Conservation (phyloP, 257 asterid species). For the Fraxinus pennsylvanica region DNA sequence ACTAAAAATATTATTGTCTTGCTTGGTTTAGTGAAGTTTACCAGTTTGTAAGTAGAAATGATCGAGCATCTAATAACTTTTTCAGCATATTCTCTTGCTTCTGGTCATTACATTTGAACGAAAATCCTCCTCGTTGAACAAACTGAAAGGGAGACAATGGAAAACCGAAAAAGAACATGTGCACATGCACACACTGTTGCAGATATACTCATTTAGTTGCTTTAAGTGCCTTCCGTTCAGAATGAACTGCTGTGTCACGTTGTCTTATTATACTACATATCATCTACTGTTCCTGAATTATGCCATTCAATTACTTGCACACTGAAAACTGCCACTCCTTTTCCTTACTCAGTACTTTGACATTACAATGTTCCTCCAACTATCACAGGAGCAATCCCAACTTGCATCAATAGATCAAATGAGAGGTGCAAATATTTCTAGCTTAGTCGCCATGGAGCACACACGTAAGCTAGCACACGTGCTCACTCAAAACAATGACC, state of each 20-base stretch:
- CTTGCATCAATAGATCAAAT: conserved; percentile 67
- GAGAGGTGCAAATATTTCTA: conserved; percentile 57
- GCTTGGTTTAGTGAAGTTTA: conserved; percentile 7
- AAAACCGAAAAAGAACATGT: neutral
- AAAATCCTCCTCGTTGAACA: conserved; percentile 3
- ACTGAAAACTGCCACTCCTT: conserved; percentile 22
- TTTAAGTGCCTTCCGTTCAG: neutral
- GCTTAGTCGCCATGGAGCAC: conserved; percentile 85
- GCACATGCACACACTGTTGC: neutral
- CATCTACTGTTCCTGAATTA: conserved; percentile 17
- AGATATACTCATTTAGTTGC: conserved; percentile 15
- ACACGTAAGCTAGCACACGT: conserved; percentile 90
- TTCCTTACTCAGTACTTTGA: conserved; percentile 10
- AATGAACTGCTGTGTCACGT: neutral
- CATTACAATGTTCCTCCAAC: conserved; percentile 20
- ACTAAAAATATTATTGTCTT: neutral
- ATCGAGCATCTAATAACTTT: conserved; percentile 9
- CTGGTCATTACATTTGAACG: conserved; percentile 13
- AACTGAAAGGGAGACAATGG: too few relatives aligned
- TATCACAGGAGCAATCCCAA: conserved; percentile 78
- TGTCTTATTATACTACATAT: neutral
- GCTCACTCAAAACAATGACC: conserved; percentile 86
- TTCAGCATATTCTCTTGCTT: conserved; percentile 7
- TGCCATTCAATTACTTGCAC: conserved; percentile 5
- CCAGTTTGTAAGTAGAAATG: neutral